Base-by-base conservation (phyloP, 495 filamentous ascomycete species). In the Aspergillus cavernicola region DNA sequence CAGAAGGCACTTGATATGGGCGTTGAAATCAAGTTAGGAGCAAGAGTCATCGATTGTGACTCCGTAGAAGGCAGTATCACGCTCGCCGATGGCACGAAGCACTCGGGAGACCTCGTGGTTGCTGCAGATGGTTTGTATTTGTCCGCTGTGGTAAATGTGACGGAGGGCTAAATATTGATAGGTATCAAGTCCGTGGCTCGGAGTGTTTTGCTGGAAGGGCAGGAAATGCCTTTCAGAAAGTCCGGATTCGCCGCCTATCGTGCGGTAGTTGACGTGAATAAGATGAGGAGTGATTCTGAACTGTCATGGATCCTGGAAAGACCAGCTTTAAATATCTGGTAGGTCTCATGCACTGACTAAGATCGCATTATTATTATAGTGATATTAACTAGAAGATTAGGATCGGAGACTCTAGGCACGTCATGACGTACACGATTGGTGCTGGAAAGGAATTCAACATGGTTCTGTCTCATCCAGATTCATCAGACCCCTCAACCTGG, bases 401-500 rank as follows among this genome's bases (percentile, higher is more conserved):
- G 67, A 60, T 70, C 26, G 66, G 66, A 4, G 64, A 72, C 20
- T 48, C 60, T 10, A 44, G 67, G 4, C 74, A 79, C 56, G 74
- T 75, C 18, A 80, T 81, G 59, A 70, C 71, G 6, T 81, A 80
- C 52, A 73, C 71, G 4, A 79, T 81, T 13, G 70, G 71, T 4
- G 66, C 62, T 7, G 75, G 74, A 3, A 72, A 66, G 37, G 58
- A 67, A 5, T 78, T 79, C 56, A 79, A 81, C 50, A 71, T 79
- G 66, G 77, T 78, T 0, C 65, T 81, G 7, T 74, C 69, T 1
- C 78, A 81, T 61, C 71, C 70, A 18, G 71, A 75, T 24, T 44
- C 48, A 13, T 69, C 61, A 12, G 73, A 78, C 18, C 68, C 70
- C 2, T 28, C 60, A 3, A 72, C 64, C 3, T 69, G 69, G 67